Base-by-base conservation (phyloP, 2,329 filamentous ascomycete species). In the Colletotrichum simmondsii region DNA sequence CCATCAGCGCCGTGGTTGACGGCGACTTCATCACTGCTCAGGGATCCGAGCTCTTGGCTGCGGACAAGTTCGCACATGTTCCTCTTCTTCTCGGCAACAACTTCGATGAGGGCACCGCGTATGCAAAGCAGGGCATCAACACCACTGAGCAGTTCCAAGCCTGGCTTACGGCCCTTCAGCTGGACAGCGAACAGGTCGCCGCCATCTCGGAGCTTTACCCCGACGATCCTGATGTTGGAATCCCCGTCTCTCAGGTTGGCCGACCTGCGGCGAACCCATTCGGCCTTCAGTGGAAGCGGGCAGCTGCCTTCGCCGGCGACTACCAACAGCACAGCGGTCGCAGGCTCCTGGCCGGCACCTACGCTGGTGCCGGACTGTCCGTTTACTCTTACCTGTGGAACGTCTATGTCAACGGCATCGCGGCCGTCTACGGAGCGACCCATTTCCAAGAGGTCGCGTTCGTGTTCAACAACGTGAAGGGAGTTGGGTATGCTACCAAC, bases 71-170 rank as follows among this genome's bases (percentile, higher is more conserved):
- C 74, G 88, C 92, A 68, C 86, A 89, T 14, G 88, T 93, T 0
- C 91, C 91, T 4, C 87, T 92, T 76, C 92, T 93, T 65, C 83
- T 90, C 30, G 91, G 91, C 53, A 86, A 91, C 77, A 88, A 90
- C 79, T 89, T 92, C 82, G 91, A 93, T 77, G 91, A 93, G 79
- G 90, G 90, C 5, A 92, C 91, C 0, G 78, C 92, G 3, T 92
- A 92, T 78, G 84, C 89, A 5, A 87, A 83, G 1, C 81, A 81
- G 0, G 80, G 90, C 3, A 86, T 92, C 74, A 87, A 91, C 77
- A 89, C 86, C 1, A 87, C 85, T 12, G 84, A 81, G 19, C 84
- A 91, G 60, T 89, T 92, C 76, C 80, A 83, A 60, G 77, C 79
- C 26, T 82, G 80, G 63, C 79, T 88, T 19, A 72, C 77, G 73